These are phyloP conservation scores for Xylariales sp. DNA, from an alignment of 2,329 filamentous ascomycete species.

Conservation along the genomic window DNA sequence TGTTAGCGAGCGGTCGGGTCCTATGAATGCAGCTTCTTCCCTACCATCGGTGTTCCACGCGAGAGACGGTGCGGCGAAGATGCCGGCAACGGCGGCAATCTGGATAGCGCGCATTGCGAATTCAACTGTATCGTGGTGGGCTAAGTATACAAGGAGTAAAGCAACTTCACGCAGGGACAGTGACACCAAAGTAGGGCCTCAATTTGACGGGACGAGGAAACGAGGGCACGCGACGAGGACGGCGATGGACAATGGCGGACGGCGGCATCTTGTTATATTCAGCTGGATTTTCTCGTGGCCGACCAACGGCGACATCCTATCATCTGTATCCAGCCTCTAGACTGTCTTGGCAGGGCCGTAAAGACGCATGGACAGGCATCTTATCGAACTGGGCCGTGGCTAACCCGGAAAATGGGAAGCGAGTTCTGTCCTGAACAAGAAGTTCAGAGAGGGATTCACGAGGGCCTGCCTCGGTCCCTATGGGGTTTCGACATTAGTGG, in stretches of 20 bases:
- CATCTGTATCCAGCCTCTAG: conserved; percentile 14
- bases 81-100: conserved; percentile 29
- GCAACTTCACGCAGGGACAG: not conserved
- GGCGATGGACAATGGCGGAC: not conserved
- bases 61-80: conserved; percentile 34
- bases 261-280: conserved; percentile 7
- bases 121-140: not conserved
- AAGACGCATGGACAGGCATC: conserved; percentile 13
- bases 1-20: conserved; percentile 6
- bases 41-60: conserved; percentile 42
- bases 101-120: conserved; percentile 36
- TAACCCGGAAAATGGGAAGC: conserved; percentile 10
- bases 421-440: conserved; percentile 29
- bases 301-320: conserved; percentile 23
- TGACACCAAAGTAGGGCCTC: conserved; percentile 3
- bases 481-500: conserved; percentile 23
- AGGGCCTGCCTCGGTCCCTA: not conserved
- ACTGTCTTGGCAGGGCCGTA: not conserved
- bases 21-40: not conserved
- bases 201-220: not conserved
- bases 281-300: conserved; percentile 2
- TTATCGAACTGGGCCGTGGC: conserved; percentile 19
- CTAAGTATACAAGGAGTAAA: not conserved
- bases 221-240: conserved; percentile 18
- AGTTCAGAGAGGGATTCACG: conserved; percentile 17